phyloP scores from a whole-genome alignment of 768 basidiomycete genomes.

The Hygrophorus pudorinus region DNA sequence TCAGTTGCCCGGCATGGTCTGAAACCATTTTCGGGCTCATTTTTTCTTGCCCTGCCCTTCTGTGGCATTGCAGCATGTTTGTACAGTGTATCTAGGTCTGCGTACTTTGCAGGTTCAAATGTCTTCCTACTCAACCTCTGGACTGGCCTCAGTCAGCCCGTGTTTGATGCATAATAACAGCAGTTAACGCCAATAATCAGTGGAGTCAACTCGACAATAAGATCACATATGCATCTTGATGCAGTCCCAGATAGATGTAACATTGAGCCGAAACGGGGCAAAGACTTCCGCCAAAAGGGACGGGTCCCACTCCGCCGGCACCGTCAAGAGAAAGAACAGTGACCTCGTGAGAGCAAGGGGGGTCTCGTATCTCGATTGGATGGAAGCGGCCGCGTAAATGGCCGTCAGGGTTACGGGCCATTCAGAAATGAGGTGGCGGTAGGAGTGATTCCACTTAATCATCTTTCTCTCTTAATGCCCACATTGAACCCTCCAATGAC shows the following conservation, averaged over 20 bases:
- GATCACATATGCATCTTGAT: constrained; percentile 86
- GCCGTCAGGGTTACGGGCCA: constrained; percentile 56
- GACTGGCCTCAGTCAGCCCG: too few relatives aligned
- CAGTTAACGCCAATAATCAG: too few relatives aligned
- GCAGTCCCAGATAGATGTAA: constrained; percentile 59
- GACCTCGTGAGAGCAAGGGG: constrained; percentile 54
- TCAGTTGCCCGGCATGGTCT: too few relatives aligned
- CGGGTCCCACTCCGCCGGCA: constrained; percentile 54
- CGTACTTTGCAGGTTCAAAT: too few relatives aligned
- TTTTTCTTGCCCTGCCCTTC: too few relatives aligned
- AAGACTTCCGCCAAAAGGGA: constrained; percentile 62
- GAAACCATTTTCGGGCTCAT: too few relatives aligned
- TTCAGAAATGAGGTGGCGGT: constrained; percentile 44
- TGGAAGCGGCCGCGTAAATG: constrained; percentile 49
- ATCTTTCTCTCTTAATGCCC: constrained; percentile 66
- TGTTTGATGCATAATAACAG: too few relatives aligned
- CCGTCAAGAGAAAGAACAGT: constrained; percentile 62
- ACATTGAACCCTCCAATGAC: constrained; percentile 62
- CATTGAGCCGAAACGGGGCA: constrained; percentile 73
- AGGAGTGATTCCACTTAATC: constrained; percentile 46
- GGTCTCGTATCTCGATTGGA: constrained; percentile 70
- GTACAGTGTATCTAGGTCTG: too few relatives aligned
- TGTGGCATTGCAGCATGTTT: too few relatives aligned
- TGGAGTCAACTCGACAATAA: too few relatives aligned
- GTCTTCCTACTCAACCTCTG: too few relatives aligned